Percentiles rank a stretch among this genome's conserved stretches.
Evolutionary conservation across 2,329 filamentous ascomycete species (phyloP).

Genomic region (Cladosporium austrohemisphaericum): DNA sequence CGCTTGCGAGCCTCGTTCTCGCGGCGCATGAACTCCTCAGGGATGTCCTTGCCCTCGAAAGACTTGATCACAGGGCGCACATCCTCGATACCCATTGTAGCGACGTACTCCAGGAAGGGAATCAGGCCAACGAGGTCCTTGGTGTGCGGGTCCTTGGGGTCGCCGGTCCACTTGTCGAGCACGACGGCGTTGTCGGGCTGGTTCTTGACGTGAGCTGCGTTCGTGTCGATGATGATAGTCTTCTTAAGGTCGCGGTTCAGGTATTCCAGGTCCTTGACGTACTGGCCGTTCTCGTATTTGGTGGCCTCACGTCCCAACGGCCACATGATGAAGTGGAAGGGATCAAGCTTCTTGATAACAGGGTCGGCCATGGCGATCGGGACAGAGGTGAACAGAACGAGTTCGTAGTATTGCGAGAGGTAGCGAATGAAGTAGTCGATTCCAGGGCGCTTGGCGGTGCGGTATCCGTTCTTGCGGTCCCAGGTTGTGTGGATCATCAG

Average conservation of each 20-base stretch:
- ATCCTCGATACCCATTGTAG: conserved; percentile 86
- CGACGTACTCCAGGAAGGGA: conserved; percentile 95
- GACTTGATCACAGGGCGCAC: conserved; percentile 61
- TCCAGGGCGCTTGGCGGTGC: conserved; percentile 88
- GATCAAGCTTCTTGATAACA: conserved; percentile 87
- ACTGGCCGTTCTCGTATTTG: conserved; percentile 90
- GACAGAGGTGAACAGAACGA: conserved; percentile 90
- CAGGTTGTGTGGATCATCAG: conserved; percentile 93
- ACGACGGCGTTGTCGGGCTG: conserved; percentile 98
- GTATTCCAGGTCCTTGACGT: conserved; percentile 98
- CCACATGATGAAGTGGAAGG: conserved; percentile 92
- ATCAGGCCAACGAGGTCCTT: conserved; percentile 84
- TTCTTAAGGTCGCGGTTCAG: conserved; percentile 94
- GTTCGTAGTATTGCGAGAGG: conserved; percentile 94
- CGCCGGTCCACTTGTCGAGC: conserved; percentile 83
- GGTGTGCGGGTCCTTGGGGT: conserved; percentile 60
- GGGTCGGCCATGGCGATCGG: conserved; percentile 82
- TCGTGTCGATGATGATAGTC: conserved; percentile 89
- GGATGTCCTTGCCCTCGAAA: conserved; percentile 76
- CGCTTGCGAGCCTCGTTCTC: conserved; percentile 81
- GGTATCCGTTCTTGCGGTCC: conserved; percentile 90
- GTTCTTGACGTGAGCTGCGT: conserved; percentile 72
- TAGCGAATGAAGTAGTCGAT: conserved; percentile 97
- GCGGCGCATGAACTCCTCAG: conserved; percentile 80
- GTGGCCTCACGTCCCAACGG: conserved; percentile 95